These are phyloP conservation scores for Botrytis byssoidea DNA, from an alignment of 2,329 filamentous ascomycete genomes.

Conservation along the genomic window DNA sequence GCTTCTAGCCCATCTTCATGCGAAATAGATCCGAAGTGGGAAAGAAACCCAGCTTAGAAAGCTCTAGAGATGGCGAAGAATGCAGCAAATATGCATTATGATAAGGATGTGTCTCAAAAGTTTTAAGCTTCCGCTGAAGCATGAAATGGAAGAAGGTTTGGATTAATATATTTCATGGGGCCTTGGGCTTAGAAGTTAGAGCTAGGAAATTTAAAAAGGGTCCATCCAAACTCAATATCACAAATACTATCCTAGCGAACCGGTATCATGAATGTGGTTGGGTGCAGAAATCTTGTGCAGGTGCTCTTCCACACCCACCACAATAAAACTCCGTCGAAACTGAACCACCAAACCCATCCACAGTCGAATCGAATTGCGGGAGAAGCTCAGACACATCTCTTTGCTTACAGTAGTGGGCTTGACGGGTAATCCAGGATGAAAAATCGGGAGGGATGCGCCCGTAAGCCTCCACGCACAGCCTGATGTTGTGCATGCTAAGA, in stretches of 20 bases:
- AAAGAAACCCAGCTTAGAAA: not conserved
- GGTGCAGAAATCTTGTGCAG: slow-evolving; percentile 22
- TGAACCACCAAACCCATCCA: not conserved
- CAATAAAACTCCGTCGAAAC: not conserved
- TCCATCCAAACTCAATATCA: not conserved
- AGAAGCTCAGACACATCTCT: slow-evolving; percentile 16
- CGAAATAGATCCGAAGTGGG: not conserved
- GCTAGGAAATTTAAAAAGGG: not conserved
- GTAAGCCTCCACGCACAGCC: slow-evolving; percentile 18
- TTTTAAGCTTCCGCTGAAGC: slow-evolving; percentile 2
- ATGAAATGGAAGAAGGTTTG: not conserved
- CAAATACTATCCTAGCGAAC: not conserved
- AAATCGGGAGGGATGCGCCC: not conserved
- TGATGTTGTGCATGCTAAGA: slow-evolving; percentile 18
- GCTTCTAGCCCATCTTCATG: not conserved
- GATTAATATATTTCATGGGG: not conserved
- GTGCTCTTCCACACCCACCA: not conserved
- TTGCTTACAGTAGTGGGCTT: slow-evolving; percentile 8
- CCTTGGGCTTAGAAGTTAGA: not conserved
- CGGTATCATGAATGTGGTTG: slow-evolving; percentile 1
- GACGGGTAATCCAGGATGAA: slow-evolving; percentile 8
- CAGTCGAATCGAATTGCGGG: slow-evolving; percentile 3
- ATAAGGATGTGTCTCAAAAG: not conserved
- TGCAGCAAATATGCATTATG: slow-evolving; percentile 4
- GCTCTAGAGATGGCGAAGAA: not conserved